Evolutionary conservation across 495 filamentous ascomycete genomes (phyloP).

Genomic region (Talaromyces trachyspermus): DNA sequence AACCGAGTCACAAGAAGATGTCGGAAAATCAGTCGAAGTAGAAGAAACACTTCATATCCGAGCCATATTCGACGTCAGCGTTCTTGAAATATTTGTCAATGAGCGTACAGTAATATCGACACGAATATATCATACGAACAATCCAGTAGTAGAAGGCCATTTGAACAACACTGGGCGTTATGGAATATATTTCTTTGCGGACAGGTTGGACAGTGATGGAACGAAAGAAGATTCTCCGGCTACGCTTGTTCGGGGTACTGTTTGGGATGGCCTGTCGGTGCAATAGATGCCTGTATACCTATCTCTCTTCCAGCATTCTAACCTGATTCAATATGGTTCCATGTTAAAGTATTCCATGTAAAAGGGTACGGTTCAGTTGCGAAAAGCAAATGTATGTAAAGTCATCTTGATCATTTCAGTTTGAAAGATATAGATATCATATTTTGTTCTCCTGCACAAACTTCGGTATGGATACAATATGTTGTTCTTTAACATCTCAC

Average conservation of each 20-base stretch:
- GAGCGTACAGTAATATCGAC: conserved; percentile 31
- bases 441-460: too few species aligned
- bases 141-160: background rate
- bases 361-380: too few species aligned
- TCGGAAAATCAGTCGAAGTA: conserved; percentile 6
- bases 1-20: conserved; percentile 2
- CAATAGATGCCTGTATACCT: too few species aligned
- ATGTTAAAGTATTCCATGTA: too few species aligned
- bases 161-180: background rate
- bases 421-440: too few species aligned
- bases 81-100: conserved; percentile 36
- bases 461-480: background rate
- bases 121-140: conserved; percentile 20
- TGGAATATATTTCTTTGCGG: background rate
- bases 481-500: background rate
- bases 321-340: too few species aligned
- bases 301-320: too few species aligned
- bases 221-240: background rate
- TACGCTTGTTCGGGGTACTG: background rate
- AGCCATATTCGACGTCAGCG: conserved; percentile 29
- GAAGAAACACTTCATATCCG: conserved; percentile 30
- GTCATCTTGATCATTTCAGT: too few species aligned
- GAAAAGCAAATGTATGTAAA: too few species aligned
- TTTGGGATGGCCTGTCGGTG: background rate
- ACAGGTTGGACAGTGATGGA: background rate